Evolutionary conservation across 805 yeast species (phyloP), one percentile per base, ranked within the genome.

Genomic region (Pichia scutulata): DNA sequence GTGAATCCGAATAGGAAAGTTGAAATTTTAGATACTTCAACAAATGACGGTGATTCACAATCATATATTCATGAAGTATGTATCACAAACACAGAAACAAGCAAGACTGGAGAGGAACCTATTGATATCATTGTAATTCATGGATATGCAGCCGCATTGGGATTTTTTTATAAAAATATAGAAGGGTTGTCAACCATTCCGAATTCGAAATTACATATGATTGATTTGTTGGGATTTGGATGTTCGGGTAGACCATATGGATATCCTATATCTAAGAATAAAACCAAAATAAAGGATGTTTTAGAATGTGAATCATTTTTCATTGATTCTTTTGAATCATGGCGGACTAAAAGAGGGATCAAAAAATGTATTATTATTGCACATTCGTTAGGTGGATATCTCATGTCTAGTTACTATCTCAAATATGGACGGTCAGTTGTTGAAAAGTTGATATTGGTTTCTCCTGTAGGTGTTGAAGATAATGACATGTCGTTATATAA

Each of bases 61-160:
- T 68, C 78, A 39, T 76, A 65, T 57, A 81, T 89, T 50, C 93
- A 89, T 68, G 97, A 90, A 65, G 81, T 89, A 49, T 77, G 69
- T 52, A 76, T 90, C 30, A 64, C 47, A 51, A 10, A 25, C 42
- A 37, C 48, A 1, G 49, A 47, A 42, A 53, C 25, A 14, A 26
- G 22, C 19, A n/a, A 25, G 14, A 21, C 5, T 30, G 40, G 43
- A 7, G 43, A 14, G 12, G 43, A 43, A 8, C 41, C 30, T 6
- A 33, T 26, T 10, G 48, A 49, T 21, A 67, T 89, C 10, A 89
- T 92, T 4, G 65, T 92, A 52, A 69, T 92, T 2, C 99, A 92
- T 66, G 99, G 99, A 0, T 89, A 88, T 62, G 96, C 95, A 0
- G 95, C 98, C 0, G 85, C 95, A 0, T 76, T 89, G 18, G 92